Conservation (phyloP, 2,329 filamentous ascomycete species). For the Trichophyton rubrum region DNA sequence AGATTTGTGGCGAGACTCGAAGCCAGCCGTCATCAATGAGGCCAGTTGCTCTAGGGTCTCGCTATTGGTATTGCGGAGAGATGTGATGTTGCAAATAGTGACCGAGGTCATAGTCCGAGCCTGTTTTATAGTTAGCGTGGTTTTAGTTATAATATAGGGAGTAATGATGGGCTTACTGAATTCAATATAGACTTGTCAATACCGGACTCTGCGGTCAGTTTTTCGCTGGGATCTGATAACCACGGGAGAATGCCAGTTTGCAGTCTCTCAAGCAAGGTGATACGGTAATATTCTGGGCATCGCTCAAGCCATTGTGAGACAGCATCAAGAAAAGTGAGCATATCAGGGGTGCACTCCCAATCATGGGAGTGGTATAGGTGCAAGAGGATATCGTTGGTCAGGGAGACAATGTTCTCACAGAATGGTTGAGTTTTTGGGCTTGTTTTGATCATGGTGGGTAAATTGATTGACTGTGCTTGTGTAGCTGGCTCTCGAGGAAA, state of each 20-base stretch:
- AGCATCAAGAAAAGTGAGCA: constrained; percentile 42
- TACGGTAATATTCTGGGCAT: constrained; percentile 40
- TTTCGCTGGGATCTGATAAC: constrained; percentile 22
- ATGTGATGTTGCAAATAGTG: constrained; percentile 23
- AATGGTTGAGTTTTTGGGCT: background rate
- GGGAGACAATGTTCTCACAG: constrained; percentile 5
- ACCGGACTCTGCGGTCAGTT: constrained; percentile 19
- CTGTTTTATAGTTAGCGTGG: constrained; percentile 20
- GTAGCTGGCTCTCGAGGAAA: constrained; percentile 3
- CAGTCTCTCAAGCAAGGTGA: constrained; percentile 45
- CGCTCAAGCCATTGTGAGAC: constrained; percentile 42
- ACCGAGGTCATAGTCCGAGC: constrained; percentile 23
- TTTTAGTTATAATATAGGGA: background rate
- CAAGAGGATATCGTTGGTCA: constrained; percentile 40
- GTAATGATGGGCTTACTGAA: constrained; percentile 23
- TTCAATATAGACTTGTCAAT: constrained; percentile 23
- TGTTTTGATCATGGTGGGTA: background rate
- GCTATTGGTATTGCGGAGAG: constrained; percentile 18
- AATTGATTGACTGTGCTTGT: background rate
- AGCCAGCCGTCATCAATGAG: constrained; percentile 39
- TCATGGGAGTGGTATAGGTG: constrained; percentile 42
- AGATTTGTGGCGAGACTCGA: constrained; percentile 40
- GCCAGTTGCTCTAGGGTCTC: constrained; percentile 41
- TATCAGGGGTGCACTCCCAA: constrained; percentile 27
- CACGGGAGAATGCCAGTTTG: constrained; percentile 36